Evolutionary conservation across 441 rosid species (phyloP).

Genomic region (Omphalea diandra): DNA sequence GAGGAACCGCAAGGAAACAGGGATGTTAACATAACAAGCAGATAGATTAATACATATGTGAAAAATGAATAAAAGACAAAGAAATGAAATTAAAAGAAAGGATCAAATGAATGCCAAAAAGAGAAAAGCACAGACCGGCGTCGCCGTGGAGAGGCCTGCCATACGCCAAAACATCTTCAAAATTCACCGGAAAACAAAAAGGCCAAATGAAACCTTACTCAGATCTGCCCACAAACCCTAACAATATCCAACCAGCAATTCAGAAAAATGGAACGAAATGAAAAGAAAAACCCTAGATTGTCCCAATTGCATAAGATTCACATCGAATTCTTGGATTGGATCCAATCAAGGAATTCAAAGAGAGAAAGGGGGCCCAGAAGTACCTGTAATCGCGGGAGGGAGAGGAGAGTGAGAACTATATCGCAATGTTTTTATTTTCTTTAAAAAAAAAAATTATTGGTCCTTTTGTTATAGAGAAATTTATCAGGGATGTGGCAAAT

Average conservation of each 20-base stretch:
- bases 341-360: slow-evolving; percentile 21
- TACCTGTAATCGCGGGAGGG: slow-evolving; percentile 33
- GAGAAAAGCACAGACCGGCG: slow-evolving; percentile 62
- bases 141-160: slow-evolving; percentile 89
- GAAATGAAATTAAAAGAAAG: neutral
- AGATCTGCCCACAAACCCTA: slow-evolving; percentile 49
- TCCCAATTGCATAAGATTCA: neutral
- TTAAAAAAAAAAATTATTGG: too few relatives aligned
- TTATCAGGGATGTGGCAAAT: too few relatives aligned
- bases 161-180: slow-evolving; percentile 92
- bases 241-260: slow-evolving; percentile 6
- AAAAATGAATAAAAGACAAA: neutral
- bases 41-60: neutral
- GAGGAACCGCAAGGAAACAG: neutral
- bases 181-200: neutral
- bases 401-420: slow-evolving; percentile 5
- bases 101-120: neutral
- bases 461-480: too few relatives aligned
- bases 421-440: neutral
- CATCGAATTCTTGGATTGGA: slow-evolving; percentile 10
- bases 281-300: slow-evolving; percentile 23
- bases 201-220: slow-evolving; percentile 23
- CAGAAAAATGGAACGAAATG: slow-evolving; percentile 5
- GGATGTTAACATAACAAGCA: neutral
- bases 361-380: neutral